phyloP scores from a whole-genome alignment of 192 early-diverging fungal species.

The Backusella mclennaniae region DNA sequence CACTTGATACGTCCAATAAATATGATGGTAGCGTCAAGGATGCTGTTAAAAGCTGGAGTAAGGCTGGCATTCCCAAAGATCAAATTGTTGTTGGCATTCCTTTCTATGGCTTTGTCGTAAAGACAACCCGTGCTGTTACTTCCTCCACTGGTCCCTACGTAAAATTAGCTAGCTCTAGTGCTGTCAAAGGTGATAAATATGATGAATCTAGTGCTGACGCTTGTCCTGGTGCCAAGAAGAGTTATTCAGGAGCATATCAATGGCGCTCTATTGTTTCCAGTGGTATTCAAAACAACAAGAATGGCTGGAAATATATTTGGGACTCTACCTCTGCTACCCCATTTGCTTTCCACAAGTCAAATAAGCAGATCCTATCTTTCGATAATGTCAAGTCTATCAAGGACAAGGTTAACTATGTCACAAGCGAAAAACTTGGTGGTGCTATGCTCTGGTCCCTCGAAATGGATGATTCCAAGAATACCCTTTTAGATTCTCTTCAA shows the following conservation, averaged over 20 bases:
- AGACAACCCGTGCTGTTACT: not conserved
- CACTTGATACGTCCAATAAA: constrained; percentile 15
- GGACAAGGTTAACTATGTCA: constrained; percentile 57
- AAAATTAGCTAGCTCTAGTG: not conserved
- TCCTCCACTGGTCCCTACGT: not conserved
- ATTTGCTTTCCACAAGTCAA: constrained; percentile 60
- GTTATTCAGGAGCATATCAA: constrained; percentile 32
- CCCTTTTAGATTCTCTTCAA: constrained; percentile 4
- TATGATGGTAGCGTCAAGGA: constrained; percentile 8
- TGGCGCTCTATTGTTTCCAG: constrained; percentile 22
- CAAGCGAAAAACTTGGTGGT: constrained; percentile 51
- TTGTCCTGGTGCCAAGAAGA: constrained; percentile 18
- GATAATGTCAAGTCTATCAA: constrained; percentile 58
- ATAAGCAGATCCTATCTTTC: constrained; percentile 65
- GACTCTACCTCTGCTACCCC: constrained; percentile 67
- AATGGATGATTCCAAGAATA: constrained; percentile 19
- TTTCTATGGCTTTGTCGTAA: constrained; percentile 37
- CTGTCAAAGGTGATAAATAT: constrained; percentile 34
- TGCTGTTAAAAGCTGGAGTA: constrained; percentile 20
- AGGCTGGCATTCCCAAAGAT: constrained; percentile 38
- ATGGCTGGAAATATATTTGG: constrained; percentile 63
- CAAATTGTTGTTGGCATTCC: constrained; percentile 41
- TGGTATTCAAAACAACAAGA: not conserved
- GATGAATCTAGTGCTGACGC: constrained; percentile 24
- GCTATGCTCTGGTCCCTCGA: constrained; percentile 61